phyloP scores from a whole-genome alignment of 1,284 basidiomycete genomes.

The Malassezia sp. region DNA sequence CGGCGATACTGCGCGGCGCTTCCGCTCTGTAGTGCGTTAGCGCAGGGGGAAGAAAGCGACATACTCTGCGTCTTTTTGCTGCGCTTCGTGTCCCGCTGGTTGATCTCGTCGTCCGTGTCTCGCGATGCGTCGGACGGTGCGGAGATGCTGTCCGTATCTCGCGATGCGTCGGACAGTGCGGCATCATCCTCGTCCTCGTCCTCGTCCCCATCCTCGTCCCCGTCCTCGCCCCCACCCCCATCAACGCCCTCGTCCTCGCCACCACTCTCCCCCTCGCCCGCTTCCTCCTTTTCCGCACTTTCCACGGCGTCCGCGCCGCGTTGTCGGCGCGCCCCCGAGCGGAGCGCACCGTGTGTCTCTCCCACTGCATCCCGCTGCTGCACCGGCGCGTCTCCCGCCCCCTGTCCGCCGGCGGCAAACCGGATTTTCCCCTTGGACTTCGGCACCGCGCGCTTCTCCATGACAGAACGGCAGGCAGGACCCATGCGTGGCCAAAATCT shows the following conservation, averaged over 20 bases:
- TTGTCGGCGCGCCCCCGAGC: slow-evolving; percentile 5
- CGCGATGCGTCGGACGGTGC: slow-evolving; percentile 8
- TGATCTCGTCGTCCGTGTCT: slow-evolving; percentile 34
- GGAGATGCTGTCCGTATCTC: too few species aligned
- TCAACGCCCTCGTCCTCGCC: slow-evolving; percentile 19
- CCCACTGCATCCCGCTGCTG: too few species aligned
- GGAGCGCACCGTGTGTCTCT: too few species aligned
- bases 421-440: too few species aligned
- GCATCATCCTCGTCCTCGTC: slow-evolving; percentile 18
- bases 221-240: slow-evolving; percentile 19
- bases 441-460: too few species aligned
- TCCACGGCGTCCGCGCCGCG: too few species aligned
- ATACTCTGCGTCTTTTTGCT: slow-evolving; percentile 37
- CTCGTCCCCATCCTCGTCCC: slow-evolving; percentile 9
- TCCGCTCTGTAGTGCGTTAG: slow-evolving; percentile 29
- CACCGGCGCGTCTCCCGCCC: too few species aligned
- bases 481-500: too few species aligned
- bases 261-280: slow-evolving; percentile 6
- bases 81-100: background rate
- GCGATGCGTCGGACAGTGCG: background rate
- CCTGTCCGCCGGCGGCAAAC: too few species aligned
- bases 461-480: too few species aligned
- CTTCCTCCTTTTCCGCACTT: slow-evolving; percentile 10
- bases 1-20: slow-evolving; percentile 37
- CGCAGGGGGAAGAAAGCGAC: too few species aligned